These are phyloP conservation scores for Coemansia sp. DNA, from an alignment of 192 early-diverging fungal species.

Conservation along the genomic window DNA sequence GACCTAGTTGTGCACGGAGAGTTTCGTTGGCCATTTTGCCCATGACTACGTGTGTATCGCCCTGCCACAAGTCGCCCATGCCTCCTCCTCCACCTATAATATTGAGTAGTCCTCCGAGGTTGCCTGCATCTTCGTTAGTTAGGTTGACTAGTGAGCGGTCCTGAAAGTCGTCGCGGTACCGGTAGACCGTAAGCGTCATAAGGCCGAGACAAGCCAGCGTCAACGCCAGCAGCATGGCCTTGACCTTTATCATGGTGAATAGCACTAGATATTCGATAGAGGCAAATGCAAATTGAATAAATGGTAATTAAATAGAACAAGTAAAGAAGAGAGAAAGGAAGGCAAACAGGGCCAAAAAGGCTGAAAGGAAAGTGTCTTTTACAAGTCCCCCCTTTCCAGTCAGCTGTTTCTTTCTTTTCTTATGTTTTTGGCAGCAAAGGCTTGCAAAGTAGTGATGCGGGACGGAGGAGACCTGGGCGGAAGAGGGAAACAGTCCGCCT, in stretches of 20 bases:
- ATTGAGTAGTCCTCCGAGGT: constrained; percentile 22
- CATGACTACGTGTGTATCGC: constrained; percentile 64
- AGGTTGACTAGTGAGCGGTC: constrained; percentile 42
- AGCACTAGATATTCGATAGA: neutral
- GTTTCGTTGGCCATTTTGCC: constrained; percentile 74
- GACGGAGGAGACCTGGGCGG: neutral
- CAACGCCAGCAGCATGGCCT: constrained; percentile 22
- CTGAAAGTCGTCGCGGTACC: constrained; percentile 41
- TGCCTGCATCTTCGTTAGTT: constrained; percentile 19
- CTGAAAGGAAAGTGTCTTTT: neutral
- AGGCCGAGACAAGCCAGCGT: constrained; percentile 25
- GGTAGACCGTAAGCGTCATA: constrained; percentile 30
- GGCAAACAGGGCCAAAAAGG: no score
- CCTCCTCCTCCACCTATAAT: constrained; percentile 27
- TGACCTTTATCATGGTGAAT: constrained; percentile 33
- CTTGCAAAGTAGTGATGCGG: neutral
- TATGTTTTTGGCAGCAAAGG: neutral
- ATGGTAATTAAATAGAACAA: neutral
- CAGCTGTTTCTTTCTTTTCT: neutral
- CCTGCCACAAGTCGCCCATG: constrained; percentile 30
- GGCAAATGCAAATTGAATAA: neutral
- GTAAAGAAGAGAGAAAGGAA: constrained; percentile 7
- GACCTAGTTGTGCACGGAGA: constrained; percentile 78
- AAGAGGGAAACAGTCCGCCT: neutral
- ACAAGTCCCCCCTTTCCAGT: neutral